phyloP scores from a whole-genome alignment of 495 filamentous ascomycete species.

The Apodospora peruviana region DNA sequence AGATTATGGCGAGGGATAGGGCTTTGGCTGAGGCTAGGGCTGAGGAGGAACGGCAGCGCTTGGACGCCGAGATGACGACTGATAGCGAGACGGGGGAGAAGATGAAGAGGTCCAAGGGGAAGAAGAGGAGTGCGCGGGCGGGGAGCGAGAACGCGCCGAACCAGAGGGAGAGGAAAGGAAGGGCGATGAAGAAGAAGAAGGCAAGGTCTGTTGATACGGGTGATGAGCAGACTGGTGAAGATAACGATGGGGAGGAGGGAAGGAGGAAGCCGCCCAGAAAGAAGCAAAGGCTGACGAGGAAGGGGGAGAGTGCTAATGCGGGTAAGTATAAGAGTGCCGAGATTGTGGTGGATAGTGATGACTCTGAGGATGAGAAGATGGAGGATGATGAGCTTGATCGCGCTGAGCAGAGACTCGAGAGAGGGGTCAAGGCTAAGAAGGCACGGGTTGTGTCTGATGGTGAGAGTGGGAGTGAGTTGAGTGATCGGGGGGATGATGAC shows the following conservation, averaged over 20 bases:
- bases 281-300: constrained; percentile 56
- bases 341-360: constrained; percentile 68
- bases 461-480: constrained; percentile 1
- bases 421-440: constrained; percentile 4
- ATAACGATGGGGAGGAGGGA: constrained; percentile 39
- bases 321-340: constrained; percentile 76
- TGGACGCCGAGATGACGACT: constrained; percentile 66
- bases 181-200: constrained; percentile 13
- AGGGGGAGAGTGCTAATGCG: constrained; percentile 40
- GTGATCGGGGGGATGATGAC: constrained; percentile 9
- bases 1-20: constrained; percentile 69
- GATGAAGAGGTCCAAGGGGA: constrained; percentile 74
- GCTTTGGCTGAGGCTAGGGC: constrained; percentile 61
- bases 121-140: neutral
- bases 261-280: constrained; percentile 47
- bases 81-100: constrained; percentile 74
- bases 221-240: constrained; percentile 32
- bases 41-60: constrained; percentile 64
- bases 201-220: constrained; percentile 32
- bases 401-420: constrained; percentile 34
- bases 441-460: neutral
- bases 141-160: constrained; percentile 1
- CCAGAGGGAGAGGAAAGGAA: constrained; percentile 10
- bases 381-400: constrained; percentile 29
- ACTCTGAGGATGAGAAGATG: constrained; percentile 30